phyloP scores from a whole-genome alignment of 495 filamentous ascomycete species.

The Choiromyces venosus region DNA sequence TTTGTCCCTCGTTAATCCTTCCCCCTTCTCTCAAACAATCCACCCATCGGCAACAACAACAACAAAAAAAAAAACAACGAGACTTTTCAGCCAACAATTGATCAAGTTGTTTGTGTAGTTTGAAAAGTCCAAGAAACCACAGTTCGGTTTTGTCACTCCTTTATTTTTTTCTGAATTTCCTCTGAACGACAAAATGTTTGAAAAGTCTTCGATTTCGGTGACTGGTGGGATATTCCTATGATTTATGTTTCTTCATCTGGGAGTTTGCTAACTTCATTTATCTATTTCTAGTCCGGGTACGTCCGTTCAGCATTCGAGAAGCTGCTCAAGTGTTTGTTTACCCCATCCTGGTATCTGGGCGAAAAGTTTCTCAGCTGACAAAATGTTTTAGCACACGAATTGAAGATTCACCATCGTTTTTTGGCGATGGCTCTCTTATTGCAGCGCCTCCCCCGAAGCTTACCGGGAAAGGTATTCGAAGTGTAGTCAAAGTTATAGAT shows the following conservation, averaged over 20 bases:
- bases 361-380: slow-evolving; percentile 16
- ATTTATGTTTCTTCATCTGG: background rate
- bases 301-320: slow-evolving; percentile 82
- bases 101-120: background rate
- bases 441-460: slow-evolving; percentile 76
- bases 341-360: background rate
- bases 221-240: slow-evolving; percentile 47
- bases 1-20: background rate
- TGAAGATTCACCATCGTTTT: slow-evolving; percentile 84
- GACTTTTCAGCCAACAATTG: background rate
- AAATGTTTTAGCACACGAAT: slow-evolving; percentile 54
- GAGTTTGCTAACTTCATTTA: slow-evolving; percentile 12
- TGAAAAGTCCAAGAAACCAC: background rate
- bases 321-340: slow-evolving; percentile 58
- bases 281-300: slow-evolving; percentile 68
- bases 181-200: slow-evolving; percentile 25
- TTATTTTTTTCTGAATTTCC: background rate
- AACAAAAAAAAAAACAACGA: slow-evolving; percentile 10
- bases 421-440: slow-evolving; percentile 90
- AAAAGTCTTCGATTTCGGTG: slow-evolving; percentile 59
- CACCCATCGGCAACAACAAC: slow-evolving; percentile 13
- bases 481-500: slow-evolving; percentile 93
- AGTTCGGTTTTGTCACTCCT: background rate
- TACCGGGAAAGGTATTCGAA: slow-evolving; percentile 75
- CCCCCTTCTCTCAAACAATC: slow-evolving; percentile 15